Base-by-base conservation (phyloP, 768 basidiomycete genomes). In the Guyanaporus albipodus region DNA sequence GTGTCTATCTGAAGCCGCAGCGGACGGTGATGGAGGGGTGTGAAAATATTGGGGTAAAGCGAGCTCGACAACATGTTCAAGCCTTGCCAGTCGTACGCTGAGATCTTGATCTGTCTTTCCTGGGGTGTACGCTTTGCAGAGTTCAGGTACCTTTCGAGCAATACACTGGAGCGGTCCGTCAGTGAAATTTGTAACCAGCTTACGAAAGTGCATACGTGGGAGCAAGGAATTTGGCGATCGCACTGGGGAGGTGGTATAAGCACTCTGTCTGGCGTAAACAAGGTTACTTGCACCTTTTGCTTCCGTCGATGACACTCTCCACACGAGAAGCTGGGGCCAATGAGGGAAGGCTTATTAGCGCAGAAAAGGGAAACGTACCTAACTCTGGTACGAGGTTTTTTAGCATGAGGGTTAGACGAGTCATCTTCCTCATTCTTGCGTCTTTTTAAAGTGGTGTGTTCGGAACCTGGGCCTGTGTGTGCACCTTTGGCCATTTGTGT, bases 301-400 rank as follows among this genome's bases (percentile, higher is more conserved):
- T 92, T 92, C 51, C 89, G 74, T 18, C 89, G 79, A 70, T 91
- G 90, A 53, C 90, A 91, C 70, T 92, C 89, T 15, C 86, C 86
- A 47, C 88, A 90, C 8, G 87, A 89, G 55, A 88, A 90, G 66
- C 87, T 89, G 58, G 7, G 36, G 44, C 42, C 18, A 15, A 19
- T 58, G 46, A 54, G 31, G 28, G 45, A 48, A 27, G 19, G 32
- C 6, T 21, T 26, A 24, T 46, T 17, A 15, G 39, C 17, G 31
- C 23, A 38, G 46, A 43, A 28, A 38, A 48, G n/a, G 19, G 29
- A 38, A 40, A 49, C 73, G 41, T 61, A 84, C 87, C 87, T 90
- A 54, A 90, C 87, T 69, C 87, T 73, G 23, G 82, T 86, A 48
- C 87, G 62, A 18, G 70, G 67, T 61, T 85, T 90, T 72, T 89